Evolutionary conservation across 176 grass and related monocot genomes (phyloP).

Genomic region (Hyparrhenia diplandra): DNA sequence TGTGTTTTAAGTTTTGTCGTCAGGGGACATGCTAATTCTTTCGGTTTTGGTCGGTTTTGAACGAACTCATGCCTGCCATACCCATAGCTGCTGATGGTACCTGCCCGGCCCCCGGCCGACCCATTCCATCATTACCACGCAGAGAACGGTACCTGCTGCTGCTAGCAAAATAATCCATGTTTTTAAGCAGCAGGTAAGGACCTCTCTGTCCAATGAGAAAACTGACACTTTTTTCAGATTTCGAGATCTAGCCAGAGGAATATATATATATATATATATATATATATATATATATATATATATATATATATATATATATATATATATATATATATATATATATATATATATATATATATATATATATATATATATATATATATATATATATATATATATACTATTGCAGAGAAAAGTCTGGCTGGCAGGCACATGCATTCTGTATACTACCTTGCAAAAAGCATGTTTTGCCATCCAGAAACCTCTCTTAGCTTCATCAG

Average conservation of each 20-base stretch:
- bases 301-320: no score
- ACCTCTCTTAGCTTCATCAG: no score
- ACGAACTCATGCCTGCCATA: background rate
- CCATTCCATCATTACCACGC: background rate
- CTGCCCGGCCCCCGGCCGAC: no score
- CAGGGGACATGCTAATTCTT: constrained; percentile 15
- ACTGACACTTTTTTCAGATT: constrained; percentile 14
- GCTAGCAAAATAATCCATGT: background rate
- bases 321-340: no score
- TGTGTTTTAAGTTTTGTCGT: background rate
- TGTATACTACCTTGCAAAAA: background rate
- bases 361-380: no score
- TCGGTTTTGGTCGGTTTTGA: constrained; percentile 3
- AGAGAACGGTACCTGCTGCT: background rate
- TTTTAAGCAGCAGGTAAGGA: background rate
- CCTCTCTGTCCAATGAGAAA: background rate
- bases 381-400: no score
- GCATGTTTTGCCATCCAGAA: background rate
- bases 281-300: no score
- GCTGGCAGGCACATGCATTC: background rate
- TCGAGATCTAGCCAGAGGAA: constrained; percentile 16
- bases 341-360: no score
- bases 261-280: constrained; percentile 3
- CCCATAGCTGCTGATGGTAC: background rate
- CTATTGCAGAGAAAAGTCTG: constrained; percentile 3